Percentiles rank a stretch among this genome's conserved stretches.
phyloP scores from a whole-genome alignment of 192 early-diverging fungal genomes.

The Powellomyces hirtus region DNA sequence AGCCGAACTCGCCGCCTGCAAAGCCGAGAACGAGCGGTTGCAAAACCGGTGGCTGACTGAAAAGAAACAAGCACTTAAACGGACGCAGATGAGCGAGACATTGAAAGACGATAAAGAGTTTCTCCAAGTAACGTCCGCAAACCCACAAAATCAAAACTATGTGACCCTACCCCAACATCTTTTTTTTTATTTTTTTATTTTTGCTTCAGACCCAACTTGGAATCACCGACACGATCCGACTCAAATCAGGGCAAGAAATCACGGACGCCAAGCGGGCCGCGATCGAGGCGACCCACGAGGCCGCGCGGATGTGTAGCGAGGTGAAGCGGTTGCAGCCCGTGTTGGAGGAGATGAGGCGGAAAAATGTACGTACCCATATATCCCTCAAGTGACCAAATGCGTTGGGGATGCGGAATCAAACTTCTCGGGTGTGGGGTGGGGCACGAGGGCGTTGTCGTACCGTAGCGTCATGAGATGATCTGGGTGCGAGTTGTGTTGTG shows the following conservation, averaged over 20 bases:
- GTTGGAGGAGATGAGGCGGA: slow-evolving; percentile 36
- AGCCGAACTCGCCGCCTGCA: slow-evolving; percentile 32
- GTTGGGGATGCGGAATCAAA: no score
- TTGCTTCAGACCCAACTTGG: slow-evolving; percentile 41
- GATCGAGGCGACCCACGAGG: slow-evolving; percentile 48
- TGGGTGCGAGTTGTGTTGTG: no score
- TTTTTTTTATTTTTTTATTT: not conserved
- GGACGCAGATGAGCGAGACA: slow-evolving; percentile 22
- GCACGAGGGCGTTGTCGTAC: no score
- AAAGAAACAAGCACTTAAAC: slow-evolving; percentile 42
- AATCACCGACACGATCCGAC: slow-evolving; percentile 44
- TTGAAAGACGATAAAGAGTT: slow-evolving; percentile 35
- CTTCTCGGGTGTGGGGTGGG: no score
- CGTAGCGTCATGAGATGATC: no score
- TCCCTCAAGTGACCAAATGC: no score
- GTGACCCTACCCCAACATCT: not conserved
- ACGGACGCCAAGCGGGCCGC: slow-evolving; percentile 37
- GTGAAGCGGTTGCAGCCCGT: slow-evolving; percentile 40
- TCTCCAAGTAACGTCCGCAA: no score
- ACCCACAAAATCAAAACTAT: no score
- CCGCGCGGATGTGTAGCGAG: slow-evolving; percentile 44
- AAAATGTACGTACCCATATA: slow-evolving; percentile 45
- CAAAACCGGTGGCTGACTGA: slow-evolving; percentile 51
- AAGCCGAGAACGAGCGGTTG: slow-evolving; percentile 44
- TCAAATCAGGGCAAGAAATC: slow-evolving; percentile 39